phyloP scores from a whole-genome alignment of 805 yeast genomes.

The Debaryomyces maramus region DNA sequence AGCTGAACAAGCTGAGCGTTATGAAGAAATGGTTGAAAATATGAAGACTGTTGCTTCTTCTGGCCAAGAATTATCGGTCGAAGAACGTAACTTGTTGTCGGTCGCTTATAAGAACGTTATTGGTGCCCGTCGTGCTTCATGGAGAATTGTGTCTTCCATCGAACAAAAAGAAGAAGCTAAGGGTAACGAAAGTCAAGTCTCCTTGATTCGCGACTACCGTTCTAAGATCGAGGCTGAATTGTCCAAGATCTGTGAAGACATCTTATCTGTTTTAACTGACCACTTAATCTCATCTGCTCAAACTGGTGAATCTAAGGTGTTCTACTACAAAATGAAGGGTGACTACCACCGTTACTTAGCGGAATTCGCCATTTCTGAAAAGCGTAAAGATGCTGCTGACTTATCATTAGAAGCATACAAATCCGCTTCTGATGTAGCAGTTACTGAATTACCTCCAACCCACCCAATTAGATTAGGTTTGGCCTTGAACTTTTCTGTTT shows the following conservation, averaged over 20 bases:
- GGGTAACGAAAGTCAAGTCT: slow-evolving; percentile 89
- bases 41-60: slow-evolving; percentile 97
- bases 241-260: slow-evolving; percentile 91
- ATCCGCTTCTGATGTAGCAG: slow-evolving; percentile 95
- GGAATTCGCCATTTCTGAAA: slow-evolving; percentile 89
- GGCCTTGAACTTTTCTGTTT: slow-evolving; percentile 96
- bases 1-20: slow-evolving; percentile 99
- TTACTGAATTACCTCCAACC: slow-evolving; percentile 95
- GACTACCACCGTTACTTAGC: slow-evolving; percentile 99
- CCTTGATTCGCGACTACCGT: slow-evolving; percentile 90
- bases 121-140: slow-evolving; percentile 98
- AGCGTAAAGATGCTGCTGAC: slow-evolving; percentile 90
- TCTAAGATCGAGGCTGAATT: slow-evolving; percentile 91
- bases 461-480: slow-evolving; percentile 98
- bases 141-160: slow-evolving; percentile 98
- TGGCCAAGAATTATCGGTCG: slow-evolving; percentile 93
- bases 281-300: slow-evolving; percentile 93
- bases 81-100: slow-evolving; percentile 94
- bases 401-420: slow-evolving; percentile 92
- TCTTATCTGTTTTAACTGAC: slow-evolving; percentile 79
- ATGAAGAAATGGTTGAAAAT: slow-evolving; percentile 98
- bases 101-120: slow-evolving; percentile 98
- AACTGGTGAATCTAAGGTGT: slow-evolving; percentile 96
- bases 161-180: slow-evolving; percentile 98
- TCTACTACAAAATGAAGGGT: slow-evolving; percentile 99